Evolutionary conservation across 2,329 filamentous ascomycete species (phyloP).

Genomic region (Kalmusia sp.): DNA sequence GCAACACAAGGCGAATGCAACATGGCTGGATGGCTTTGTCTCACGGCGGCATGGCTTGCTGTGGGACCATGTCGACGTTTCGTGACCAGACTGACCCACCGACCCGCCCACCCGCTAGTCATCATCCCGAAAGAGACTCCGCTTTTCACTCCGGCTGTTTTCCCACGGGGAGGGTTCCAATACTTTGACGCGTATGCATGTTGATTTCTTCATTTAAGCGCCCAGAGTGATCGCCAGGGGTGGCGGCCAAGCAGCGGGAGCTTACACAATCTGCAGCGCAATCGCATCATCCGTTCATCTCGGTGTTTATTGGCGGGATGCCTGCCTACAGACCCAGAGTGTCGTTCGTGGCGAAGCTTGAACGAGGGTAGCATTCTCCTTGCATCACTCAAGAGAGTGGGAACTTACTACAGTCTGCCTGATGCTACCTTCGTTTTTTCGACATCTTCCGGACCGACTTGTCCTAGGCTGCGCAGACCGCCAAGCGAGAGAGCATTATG

Average conservation of each 20-base stretch:
- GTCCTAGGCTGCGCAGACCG: neutral
- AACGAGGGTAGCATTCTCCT: neutral
- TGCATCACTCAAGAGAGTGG: neutral
- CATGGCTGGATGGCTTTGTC: neutral
- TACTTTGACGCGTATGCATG: slow-evolving; percentile 10
- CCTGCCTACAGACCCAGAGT: too few species aligned
- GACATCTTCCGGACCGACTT: too few species aligned
- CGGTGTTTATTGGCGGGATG: slow-evolving; percentile 3
- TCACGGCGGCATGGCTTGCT: neutral
- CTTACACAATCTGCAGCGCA: neutral
- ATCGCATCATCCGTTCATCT: slow-evolving; percentile 8
- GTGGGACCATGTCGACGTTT: too few species aligned
- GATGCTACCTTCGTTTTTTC: neutral
- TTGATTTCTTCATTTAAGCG: neutral
- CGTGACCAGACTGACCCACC: too few species aligned
- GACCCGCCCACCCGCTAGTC: neutral
- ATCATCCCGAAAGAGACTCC: slow-evolving; percentile 2
- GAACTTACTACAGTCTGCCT: neutral
- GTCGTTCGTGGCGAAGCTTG: neutral
- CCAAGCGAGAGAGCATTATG: neutral
- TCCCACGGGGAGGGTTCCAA: slow-evolving; percentile 3
- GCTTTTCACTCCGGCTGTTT: slow-evolving; percentile 8
- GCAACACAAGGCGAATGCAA: neutral
- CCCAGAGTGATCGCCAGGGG: slow-evolving; percentile 6
- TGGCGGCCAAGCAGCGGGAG: slow-evolving; percentile 3